Evolutionary conservation across 768 basidiomycete species (phyloP).

Genomic region (Tephrocybe sp.): DNA sequence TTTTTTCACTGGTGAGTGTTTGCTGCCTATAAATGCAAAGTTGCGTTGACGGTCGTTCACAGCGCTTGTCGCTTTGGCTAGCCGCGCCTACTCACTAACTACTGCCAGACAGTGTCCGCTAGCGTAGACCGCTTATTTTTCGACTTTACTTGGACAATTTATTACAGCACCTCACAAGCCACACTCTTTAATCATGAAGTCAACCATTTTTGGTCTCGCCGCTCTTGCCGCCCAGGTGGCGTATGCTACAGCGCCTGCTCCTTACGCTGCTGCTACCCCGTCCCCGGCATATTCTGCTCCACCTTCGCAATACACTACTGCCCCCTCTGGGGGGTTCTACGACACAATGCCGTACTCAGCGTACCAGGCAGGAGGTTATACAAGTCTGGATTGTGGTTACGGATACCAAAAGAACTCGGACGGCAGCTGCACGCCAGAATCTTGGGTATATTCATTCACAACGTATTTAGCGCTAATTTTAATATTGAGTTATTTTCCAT

Average conservation of each 20-base stretch:
- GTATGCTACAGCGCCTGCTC: slow-evolving; percentile 34
- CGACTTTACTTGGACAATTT: slow-evolving; percentile 33
- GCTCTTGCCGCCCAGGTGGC: slow-evolving; percentile 59
- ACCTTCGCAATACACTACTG: slow-evolving; percentile 30
- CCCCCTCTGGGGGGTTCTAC: slow-evolving; percentile 38
- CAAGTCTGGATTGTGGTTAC: slow-evolving; percentile 66
- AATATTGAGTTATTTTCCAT: slow-evolving; percentile 4
- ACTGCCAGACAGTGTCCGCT: slow-evolving; percentile 67
- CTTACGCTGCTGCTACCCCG: slow-evolving; percentile 22
- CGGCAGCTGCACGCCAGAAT: slow-evolving; percentile 50
- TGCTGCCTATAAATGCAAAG: not conserved
- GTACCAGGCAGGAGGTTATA: slow-evolving; percentile 63
- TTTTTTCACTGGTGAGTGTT: slow-evolving; percentile 36
- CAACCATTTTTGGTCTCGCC: slow-evolving; percentile 57
- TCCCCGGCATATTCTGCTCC: slow-evolving; percentile 27
- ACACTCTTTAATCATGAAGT: slow-evolving; percentile 61
- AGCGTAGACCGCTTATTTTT: slow-evolving; percentile 71
- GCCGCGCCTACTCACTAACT: slow-evolving; percentile 37
- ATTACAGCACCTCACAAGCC: slow-evolving; percentile 37
- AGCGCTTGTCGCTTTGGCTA: slow-evolving; percentile 45
- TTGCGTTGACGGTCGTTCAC: slow-evolving; percentile 17
- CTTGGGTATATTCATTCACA: slow-evolving; percentile 48
- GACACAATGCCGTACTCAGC: slow-evolving; percentile 55
- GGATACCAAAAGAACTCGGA: slow-evolving; percentile 56
- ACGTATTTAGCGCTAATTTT: not conserved